Conservation (phyloP, 2,329 filamentous ascomycete genomes). For the Colletotrichum eleusines region DNA sequence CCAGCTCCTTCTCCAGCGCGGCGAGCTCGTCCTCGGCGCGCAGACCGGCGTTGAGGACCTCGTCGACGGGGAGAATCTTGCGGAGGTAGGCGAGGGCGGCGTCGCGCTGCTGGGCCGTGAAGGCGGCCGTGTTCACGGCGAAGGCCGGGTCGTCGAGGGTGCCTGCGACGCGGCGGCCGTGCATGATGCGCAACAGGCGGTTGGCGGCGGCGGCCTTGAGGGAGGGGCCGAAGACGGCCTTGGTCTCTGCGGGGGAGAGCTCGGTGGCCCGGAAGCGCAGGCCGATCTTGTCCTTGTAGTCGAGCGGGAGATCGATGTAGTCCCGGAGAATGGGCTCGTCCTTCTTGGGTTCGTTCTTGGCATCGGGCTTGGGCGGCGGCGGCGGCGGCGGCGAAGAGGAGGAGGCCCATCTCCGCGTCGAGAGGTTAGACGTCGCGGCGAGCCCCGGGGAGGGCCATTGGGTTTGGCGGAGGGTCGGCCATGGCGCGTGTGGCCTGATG, state of each 20-base stretch:
- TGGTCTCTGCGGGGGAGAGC: conserved; percentile 61
- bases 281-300: conserved; percentile 67
- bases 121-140: conserved; percentile 60
- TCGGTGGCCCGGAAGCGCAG: conserved; percentile 64
- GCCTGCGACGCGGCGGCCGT: conserved; percentile 73
- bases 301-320: conserved; percentile 69
- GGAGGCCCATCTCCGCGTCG: neutral
- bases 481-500: conserved; percentile 22
- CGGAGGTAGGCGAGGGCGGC: conserved; percentile 68
- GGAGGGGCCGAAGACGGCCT: conserved; percentile 62
- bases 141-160: conserved; percentile 71
- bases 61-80: conserved; percentile 66
- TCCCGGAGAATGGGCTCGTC: conserved; percentile 55
- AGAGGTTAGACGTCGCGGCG: conserved; percentile 4
- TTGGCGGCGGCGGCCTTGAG: conserved; percentile 63
- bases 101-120: conserved; percentile 55
- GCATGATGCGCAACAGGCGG: conserved; percentile 67
- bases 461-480: conserved; percentile 15
- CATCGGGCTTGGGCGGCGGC: conserved; percentile 42
- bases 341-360: neutral
- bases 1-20: conserved; percentile 58
- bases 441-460: conserved; percentile 32
- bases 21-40: conserved; percentile 73
- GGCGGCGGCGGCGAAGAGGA: conserved; percentile 34
- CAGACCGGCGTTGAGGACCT: conserved; percentile 70